Evolutionary conservation across 75 land plant genomes (phyloP).

Genomic region (Isoetes taiwanensis): DNA sequence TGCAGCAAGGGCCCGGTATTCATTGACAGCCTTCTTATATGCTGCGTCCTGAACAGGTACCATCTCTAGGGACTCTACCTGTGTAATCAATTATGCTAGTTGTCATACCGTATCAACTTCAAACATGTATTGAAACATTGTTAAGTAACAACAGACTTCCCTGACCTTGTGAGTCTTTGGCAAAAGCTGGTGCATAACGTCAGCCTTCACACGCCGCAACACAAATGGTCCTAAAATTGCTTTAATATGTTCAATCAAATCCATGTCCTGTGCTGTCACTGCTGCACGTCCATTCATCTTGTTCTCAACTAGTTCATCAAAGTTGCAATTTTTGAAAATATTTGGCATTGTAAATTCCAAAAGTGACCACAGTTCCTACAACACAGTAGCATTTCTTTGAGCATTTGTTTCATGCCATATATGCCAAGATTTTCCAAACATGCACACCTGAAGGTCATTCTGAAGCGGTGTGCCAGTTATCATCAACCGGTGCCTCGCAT

Average conservation of each 20-base stretch:
- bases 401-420: background rate
- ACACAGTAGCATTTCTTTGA: conserved; percentile 7
- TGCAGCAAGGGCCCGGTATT: conserved; percentile 57
- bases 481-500: conserved; percentile 86
- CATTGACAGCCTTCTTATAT: conserved; percentile 71
- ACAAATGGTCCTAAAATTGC: conserved; percentile 92
- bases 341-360: conserved; percentile 97
- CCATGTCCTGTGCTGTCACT: conserved; percentile 37
- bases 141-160: background rate
- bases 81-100: conserved; percentile 7
- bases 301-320: conserved; percentile 37
- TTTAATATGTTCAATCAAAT: conserved; percentile 74
- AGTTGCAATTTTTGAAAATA: conserved; percentile 75
- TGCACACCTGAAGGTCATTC: conserved; percentile 80
- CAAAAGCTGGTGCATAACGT: conserved; percentile 95
- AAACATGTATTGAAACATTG: background rate
- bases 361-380: conserved; percentile 95
- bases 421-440: background rate
- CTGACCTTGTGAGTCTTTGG: conserved; percentile 72
- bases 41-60: conserved; percentile 54
- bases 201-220: conserved; percentile 83
- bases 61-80: conserved; percentile 79
- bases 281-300: conserved; percentile 22
- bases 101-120: background rate
- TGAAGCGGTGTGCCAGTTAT: conserved; percentile 95